Evolutionary conservation across 225 moss, liverwort and hornwort genomes (phyloP).

Genomic region (Antitrichia curtipendula): DNA sequence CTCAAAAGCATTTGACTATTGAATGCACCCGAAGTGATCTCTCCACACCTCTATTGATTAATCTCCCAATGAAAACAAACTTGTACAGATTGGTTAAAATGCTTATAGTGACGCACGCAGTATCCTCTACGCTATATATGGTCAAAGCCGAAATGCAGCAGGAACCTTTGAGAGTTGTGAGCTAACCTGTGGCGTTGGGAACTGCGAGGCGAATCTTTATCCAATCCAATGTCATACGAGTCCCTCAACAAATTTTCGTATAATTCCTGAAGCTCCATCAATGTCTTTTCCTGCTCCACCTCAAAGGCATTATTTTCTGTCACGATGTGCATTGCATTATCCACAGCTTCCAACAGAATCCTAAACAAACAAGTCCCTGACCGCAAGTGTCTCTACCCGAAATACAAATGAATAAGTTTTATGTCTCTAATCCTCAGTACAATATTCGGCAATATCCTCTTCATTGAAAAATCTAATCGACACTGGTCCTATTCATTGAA

Average conservation of each 20-base stretch:
- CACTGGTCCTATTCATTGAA: background rate
- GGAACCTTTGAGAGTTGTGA: background rate
- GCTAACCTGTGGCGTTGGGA: conserved; percentile 33
- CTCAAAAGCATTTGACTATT: background rate
- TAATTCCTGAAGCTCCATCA: conserved; percentile 38
- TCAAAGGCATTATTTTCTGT: background rate
- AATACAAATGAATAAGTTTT: background rate
- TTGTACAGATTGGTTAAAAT: background rate
- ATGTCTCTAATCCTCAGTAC: background rate
- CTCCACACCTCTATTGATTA: background rate
- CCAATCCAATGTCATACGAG: conserved; percentile 32
- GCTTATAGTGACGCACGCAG: background rate
- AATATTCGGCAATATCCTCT: background rate
- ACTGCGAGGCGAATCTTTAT: conserved; percentile 15
- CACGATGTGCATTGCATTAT: background rate
- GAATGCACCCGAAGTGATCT: background rate
- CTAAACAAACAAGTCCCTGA: background rate
- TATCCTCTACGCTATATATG: background rate
- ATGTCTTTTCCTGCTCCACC: conserved; percentile 33
- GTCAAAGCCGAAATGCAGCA: background rate
- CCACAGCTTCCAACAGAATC: background rate
- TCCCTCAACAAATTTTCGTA: conserved; percentile 28
- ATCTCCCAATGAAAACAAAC: background rate
- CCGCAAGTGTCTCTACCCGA: background rate
- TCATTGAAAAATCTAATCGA: background rate